A percentile compares a stretch with the other conserved stretches of the same genome.
phyloP scores from a whole-genome alignment of 2,329 filamentous ascomycete species.

The Fusarium praegraminearum region DNA sequence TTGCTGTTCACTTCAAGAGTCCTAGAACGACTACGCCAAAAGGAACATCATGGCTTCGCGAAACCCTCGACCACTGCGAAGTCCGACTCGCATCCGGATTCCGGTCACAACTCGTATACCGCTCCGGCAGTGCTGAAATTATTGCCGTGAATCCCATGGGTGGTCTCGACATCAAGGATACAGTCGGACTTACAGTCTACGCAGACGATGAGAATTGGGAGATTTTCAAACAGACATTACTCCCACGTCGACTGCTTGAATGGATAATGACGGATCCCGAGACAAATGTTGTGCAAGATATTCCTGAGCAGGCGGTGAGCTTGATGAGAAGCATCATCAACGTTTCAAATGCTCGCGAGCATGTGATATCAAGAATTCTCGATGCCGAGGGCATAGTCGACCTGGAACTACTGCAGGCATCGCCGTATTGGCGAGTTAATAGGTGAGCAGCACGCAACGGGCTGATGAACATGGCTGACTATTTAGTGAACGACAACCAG shows the following conservation, averaged over 20 bases:
- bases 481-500: conserved; percentile 29
- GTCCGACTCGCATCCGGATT: conserved; percentile 16
- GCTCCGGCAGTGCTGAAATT: conserved; percentile 31
- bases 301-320: conserved; percentile 36
- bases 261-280: conserved; percentile 44
- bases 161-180: conserved; percentile 36
- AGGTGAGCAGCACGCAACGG: conserved; percentile 1
- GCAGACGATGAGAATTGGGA: conserved; percentile 40
- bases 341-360: conserved; percentile 25
- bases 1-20: conserved; percentile 41
- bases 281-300: conserved; percentile 2
- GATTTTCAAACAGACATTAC: conserved; percentile 30
- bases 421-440: conserved; percentile 37
- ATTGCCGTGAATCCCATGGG: conserved; percentile 31
- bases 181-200: conserved; percentile 35
- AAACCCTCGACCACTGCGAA: conserved; percentile 34
- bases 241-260: conserved; percentile 41
- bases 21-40: conserved; percentile 25
- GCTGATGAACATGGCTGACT: conserved; percentile 3
- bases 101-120: conserved; percentile 21
- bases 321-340: conserved; percentile 34
- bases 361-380: conserved; percentile 28
- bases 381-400: conserved; percentile 38
- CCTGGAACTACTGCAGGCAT: conserved; percentile 27
- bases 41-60: conserved; percentile 28